phyloP scores from a whole-genome alignment of 176 grass and related monocot species.

The bread wheat (Triticum aestivum) region IWGSC_CS_RefSeq_v2.1 NC_057814.1:152836241-152836740 shows the following conservation, averaged over 20 bases:
- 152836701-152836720: slow-evolving; percentile 59
- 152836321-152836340: slow-evolving; percentile 50
- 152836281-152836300: slow-evolving; percentile 60
- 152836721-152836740: slow-evolving; percentile 70
- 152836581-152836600: slow-evolving; percentile 56
- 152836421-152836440: slow-evolving; percentile 80
- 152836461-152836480: slow-evolving; percentile 61
- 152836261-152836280: slow-evolving; percentile 43
- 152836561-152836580: slow-evolving; percentile 69
- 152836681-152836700: slow-evolving; percentile 41
- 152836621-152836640: slow-evolving; percentile 29
- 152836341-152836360: slow-evolving; percentile 63
- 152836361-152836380: slow-evolving; percentile 69
- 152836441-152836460: slow-evolving; percentile 44
- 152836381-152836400: slow-evolving; percentile 60
- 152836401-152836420: slow-evolving; percentile 67
- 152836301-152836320: slow-evolving; percentile 61
- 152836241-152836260: slow-evolving; percentile 57
- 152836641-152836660: slow-evolving; percentile 52
- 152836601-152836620: slow-evolving; percentile 45
- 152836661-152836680: slow-evolving; percentile 58
- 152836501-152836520: slow-evolving; percentile 67
- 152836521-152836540: slow-evolving; percentile 41
- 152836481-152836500: slow-evolving; percentile 62
- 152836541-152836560: slow-evolving; percentile 68